phyloP scores from a whole-genome alignment of 2,329 filamentous ascomycete genomes.

The Pyrenophora graminea region DNA sequence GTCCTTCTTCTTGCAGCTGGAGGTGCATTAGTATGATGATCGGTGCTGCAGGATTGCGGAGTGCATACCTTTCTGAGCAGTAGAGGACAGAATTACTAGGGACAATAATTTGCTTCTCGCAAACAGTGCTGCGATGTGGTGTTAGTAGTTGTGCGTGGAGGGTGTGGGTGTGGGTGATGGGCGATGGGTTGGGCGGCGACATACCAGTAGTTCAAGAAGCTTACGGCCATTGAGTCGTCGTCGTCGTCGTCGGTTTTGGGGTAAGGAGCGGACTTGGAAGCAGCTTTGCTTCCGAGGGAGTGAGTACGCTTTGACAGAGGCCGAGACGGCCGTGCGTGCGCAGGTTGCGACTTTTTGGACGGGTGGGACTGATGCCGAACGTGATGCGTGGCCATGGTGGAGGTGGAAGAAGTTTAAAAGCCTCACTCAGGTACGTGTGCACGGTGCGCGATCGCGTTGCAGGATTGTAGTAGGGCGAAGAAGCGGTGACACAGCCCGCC shows the following conservation, averaged over 20 bases:
- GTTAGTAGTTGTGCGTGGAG: conserved; percentile 14
- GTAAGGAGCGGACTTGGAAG: conserved; percentile 28
- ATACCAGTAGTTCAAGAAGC: conserved; percentile 60
- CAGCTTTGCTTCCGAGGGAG: conserved; percentile 37
- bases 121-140: conserved; percentile 57
- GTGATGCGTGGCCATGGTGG: conserved; percentile 43
- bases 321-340: conserved; percentile 42
- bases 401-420: conserved; percentile 43
- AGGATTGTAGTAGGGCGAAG: conserved; percentile 35
- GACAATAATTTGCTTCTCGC: conserved; percentile 67
- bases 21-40: conserved; percentile 16
- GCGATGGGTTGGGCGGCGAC: conserved; percentile 13
- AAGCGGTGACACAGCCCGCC: conserved; percentile 46
- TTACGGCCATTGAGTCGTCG: conserved; percentile 56
- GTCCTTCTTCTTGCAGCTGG: conserved; percentile 54
- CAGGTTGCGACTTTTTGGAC: conserved; percentile 42
- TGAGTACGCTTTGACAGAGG: conserved; percentile 42
- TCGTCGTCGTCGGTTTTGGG: conserved; percentile 43
- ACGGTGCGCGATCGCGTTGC: conserved; percentile 38
- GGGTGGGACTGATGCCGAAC: conserved; percentile 40
- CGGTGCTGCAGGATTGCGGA: conserved; percentile 2
- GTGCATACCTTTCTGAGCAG: conserved; percentile 65
- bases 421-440: conserved; percentile 35
- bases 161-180: background rate
- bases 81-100: conserved; percentile 65